phyloP scores from a whole-genome alignment of 192 early-diverging fungal species.

The Coemansia sp. region DNA sequence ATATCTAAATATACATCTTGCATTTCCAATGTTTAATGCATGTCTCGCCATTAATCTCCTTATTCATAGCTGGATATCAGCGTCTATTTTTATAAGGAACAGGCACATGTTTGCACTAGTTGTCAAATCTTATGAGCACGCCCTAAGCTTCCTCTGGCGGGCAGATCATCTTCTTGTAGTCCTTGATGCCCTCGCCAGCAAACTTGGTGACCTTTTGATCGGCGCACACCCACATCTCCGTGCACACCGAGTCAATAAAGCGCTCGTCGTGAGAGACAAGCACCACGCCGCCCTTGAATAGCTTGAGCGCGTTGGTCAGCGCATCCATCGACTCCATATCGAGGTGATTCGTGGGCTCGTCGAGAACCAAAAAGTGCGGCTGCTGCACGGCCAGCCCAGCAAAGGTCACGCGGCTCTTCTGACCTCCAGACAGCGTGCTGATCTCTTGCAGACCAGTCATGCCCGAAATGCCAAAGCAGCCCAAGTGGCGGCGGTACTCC shows the following conservation, averaged over 20 bases:
- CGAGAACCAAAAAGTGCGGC: slow-evolving; percentile 96
- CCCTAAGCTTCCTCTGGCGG: slow-evolving; percentile 38
- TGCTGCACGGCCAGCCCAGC: slow-evolving; percentile 85
- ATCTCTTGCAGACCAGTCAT: slow-evolving; percentile 95
- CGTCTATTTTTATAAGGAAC: neutral
- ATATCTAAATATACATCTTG: neutral
- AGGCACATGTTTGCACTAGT: neutral
- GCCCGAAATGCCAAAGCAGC: slow-evolving; percentile 95
- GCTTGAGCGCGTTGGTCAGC: slow-evolving; percentile 79
- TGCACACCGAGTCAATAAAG: slow-evolving; percentile 86
- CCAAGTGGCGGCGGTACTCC: slow-evolving; percentile 94
- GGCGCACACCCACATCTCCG: slow-evolving; percentile 93
- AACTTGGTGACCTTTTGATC: slow-evolving; percentile 83
- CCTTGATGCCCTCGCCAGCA: slow-evolving; percentile 83
- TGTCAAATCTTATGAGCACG: no score
- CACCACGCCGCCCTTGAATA: slow-evolving; percentile 93
- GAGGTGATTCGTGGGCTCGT: slow-evolving; percentile 96
- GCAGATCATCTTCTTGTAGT: slow-evolving; percentile 69
- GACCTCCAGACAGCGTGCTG: slow-evolving; percentile 94
- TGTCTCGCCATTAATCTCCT: neutral
- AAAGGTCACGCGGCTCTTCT: slow-evolving; percentile 97
- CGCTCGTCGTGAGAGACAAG: slow-evolving; percentile 98
- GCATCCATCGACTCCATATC: slow-evolving; percentile 96
- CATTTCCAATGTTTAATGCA: neutral
- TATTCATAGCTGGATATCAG: neutral